Evolutionary conservation across 805 yeast species (phyloP).

Genomic region (Cyberlindnera bimundalis): DNA sequence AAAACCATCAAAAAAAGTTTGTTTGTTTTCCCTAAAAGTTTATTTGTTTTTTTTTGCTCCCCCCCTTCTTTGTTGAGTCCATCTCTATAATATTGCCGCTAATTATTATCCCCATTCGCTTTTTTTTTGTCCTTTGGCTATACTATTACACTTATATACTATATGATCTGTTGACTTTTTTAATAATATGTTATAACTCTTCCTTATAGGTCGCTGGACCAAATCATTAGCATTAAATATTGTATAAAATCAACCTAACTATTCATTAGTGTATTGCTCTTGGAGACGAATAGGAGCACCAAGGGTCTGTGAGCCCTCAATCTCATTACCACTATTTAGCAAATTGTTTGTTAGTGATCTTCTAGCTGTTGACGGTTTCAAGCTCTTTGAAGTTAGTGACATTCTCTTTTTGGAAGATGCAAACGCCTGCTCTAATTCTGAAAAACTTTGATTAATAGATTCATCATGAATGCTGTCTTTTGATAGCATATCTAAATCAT

Average conservation of each 20-base stretch:
- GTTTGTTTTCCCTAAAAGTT: not conserved
- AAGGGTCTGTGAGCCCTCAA: not conserved
- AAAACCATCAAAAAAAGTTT: constrained; percentile 5
- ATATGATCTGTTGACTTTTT: no score
- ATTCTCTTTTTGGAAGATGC: constrained; percentile 20
- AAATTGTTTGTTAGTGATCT: constrained; percentile 3
- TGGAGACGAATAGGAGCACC: constrained; percentile 20
- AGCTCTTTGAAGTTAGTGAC: constrained; percentile 25
- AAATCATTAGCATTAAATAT: no score
- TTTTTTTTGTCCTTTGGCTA: no score
- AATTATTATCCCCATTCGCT: no score
- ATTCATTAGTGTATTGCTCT: constrained; percentile 4
- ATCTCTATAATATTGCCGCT: no score
- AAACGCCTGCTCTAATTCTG: constrained; percentile 19
- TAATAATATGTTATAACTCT: no score
- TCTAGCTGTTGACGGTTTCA: constrained; percentile 17
- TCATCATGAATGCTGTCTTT: constrained; percentile 15
- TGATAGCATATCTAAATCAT: constrained; percentile 18
- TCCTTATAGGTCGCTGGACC: no score
- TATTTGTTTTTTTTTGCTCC: no score
- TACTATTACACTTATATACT: no score
- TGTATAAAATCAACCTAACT: not conserved
- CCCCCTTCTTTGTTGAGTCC: no score
- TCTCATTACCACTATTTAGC: not conserved
- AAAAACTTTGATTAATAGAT: constrained; percentile 15